phyloP scores from a whole-genome alignment of 2,329 filamentous ascomycete species.

The Colletotrichum magnum region DNA sequence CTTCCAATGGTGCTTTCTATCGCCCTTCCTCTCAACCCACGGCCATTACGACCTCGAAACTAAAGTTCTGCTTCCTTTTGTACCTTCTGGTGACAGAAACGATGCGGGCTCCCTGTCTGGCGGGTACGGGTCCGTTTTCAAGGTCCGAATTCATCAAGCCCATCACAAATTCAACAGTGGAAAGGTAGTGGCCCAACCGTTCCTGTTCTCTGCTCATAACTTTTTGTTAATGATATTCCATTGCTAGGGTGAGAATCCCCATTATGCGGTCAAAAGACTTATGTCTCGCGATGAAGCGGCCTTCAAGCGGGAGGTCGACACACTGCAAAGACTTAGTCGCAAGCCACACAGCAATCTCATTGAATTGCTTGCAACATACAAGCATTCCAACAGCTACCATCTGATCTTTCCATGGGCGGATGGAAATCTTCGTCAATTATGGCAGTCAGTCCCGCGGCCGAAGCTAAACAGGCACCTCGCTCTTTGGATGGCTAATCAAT shows the following conservation, averaged over 20 bases:
- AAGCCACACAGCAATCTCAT: background rate
- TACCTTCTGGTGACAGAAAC: too few relatives aligned
- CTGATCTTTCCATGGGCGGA: background rate
- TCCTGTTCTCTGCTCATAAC: too few relatives aligned
- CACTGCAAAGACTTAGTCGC: background rate
- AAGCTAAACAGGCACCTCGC: fast-evolving
- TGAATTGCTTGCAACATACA: background rate
- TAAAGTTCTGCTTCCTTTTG: too few relatives aligned
- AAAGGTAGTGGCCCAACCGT: too few relatives aligned
- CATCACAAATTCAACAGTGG: background rate
- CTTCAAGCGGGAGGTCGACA: background rate
- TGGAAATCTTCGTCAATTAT: background rate
- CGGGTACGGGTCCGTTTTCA: too few relatives aligned
- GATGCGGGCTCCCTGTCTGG: too few relatives aligned
- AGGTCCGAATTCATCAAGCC: too few relatives aligned
- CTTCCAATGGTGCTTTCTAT: too few relatives aligned
- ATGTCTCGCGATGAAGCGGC: background rate
- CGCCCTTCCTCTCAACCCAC: too few relatives aligned
- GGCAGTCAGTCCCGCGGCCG: background rate
- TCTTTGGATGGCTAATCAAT: background rate
- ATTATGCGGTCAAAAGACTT: slow-evolving; percentile 4
- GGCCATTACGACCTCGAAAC: too few relatives aligned
- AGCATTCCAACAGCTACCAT: background rate
- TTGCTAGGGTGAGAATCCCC: background rate
- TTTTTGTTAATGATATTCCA: too few relatives aligned